Evolutionary conservation across 1,139 yeast species (phyloP).

Genomic region (Protomyces macrosporus): DNA sequence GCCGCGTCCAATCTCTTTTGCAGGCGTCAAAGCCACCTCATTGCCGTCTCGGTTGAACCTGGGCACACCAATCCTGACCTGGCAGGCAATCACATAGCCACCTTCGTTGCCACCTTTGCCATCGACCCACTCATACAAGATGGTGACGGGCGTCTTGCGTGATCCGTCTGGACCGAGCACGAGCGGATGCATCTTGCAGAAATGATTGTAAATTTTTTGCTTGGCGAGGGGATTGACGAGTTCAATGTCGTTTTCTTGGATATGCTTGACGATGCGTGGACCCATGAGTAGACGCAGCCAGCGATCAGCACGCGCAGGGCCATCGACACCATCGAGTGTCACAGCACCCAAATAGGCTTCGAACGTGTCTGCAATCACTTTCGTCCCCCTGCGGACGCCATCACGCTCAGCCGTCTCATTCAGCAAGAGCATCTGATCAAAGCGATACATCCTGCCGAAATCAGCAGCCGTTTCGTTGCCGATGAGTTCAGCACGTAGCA

Average conservation of each 20-base stretch:
- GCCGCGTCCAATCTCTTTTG: conserved; percentile 53
- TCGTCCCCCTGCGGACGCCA: conserved; percentile 37
- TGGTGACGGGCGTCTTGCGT: neutral
- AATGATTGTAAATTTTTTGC: conserved; percentile 65
- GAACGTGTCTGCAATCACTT: conserved; percentile 69
- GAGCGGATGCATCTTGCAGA: conserved; percentile 62
- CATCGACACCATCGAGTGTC: conserved; percentile 52
- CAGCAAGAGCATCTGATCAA: conserved; percentile 56
- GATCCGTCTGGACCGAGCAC: conserved; percentile 44
- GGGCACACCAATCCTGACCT: conserved; percentile 39
- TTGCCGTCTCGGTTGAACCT: neutral
- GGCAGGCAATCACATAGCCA: conserved; percentile 58
- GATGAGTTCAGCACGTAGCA: conserved; percentile 63
- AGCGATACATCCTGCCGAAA: conserved; percentile 66
- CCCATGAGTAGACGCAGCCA: conserved; percentile 59
- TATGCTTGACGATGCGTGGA: conserved; percentile 47
- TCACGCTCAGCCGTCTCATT: conserved; percentile 41
- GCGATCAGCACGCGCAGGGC: conserved; percentile 38
- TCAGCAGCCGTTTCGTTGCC: conserved; percentile 68
- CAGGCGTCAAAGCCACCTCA: conserved; percentile 36
- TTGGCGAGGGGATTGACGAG: conserved; percentile 61
- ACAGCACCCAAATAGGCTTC: conserved; percentile 91
- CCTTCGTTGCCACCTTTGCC: conserved; percentile 52
- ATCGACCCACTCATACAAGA: conserved; percentile 51
- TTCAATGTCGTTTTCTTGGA: conserved; percentile 35